Evolutionary conservation across 1,284 basidiomycete species (phyloP).

Genomic region (Butyriboletus regius): DNA sequence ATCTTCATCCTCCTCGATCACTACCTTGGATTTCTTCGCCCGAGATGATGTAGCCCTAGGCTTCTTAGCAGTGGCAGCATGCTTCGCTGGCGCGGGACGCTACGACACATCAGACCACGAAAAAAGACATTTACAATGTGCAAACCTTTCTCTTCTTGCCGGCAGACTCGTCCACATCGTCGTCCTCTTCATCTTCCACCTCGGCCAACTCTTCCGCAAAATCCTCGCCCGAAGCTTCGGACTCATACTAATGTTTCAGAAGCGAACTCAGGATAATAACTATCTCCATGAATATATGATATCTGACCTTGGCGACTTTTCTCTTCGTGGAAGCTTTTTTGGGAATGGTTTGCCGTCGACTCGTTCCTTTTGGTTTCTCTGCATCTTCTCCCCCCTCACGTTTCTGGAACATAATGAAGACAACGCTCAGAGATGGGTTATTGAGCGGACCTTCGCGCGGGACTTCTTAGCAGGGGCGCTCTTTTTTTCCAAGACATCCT

Average conservation of each 20-base stretch:
- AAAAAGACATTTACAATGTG: neutral
- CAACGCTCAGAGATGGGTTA: conserved; percentile 2
- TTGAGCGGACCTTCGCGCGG: conserved; percentile 35
- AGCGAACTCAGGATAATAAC: neutral
- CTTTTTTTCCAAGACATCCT: conserved; percentile 37
- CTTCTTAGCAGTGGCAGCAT: conserved; percentile 22
- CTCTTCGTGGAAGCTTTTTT: conserved; percentile 29
- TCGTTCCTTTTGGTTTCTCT: conserved; percentile 39
- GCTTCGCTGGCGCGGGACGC: conserved; percentile 26
- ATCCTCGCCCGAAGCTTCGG: conserved; percentile 29
- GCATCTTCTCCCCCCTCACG: conserved; percentile 29
- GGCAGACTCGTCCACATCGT: conserved; percentile 18
- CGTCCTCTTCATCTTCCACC: conserved; percentile 29
- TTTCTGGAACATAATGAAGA: conserved; percentile 33
- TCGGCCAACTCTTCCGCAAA: conserved; percentile 29
- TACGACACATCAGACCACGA: conserved; percentile 16
- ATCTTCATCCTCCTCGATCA: conserved; percentile 30
- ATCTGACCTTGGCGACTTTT: conserved; percentile 34
- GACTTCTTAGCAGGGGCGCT: conserved; percentile 35
- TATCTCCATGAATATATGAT: neutral
- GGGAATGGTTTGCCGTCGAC: conserved; percentile 18
- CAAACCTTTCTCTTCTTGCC: conserved; percentile 32
- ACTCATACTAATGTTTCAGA: conserved; percentile 21
- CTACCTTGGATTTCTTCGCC: conserved; percentile 28
- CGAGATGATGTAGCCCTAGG: conserved; percentile 22